phyloP scores from a whole-genome alignment of 768 basidiomycete genomes.

The Ephemerocybe angulata region DNA sequence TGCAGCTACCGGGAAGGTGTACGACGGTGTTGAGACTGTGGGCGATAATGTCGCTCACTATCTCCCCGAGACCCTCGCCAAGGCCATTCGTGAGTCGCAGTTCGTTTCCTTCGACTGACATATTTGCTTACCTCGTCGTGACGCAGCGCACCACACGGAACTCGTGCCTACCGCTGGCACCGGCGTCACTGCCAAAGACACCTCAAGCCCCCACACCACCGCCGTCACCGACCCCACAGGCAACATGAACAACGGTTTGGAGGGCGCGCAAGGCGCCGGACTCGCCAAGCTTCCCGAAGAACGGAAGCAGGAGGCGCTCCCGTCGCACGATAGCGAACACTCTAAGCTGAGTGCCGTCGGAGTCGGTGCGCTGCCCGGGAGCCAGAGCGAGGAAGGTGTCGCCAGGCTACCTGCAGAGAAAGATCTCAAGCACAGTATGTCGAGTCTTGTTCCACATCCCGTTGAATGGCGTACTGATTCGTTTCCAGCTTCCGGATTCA shows the following conservation, averaged over 20 bases:
- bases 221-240: not conserved
- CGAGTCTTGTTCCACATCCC: no score
- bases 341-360: not conserved
- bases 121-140: no score
- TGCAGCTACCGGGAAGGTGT: no score
- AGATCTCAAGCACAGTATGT: no score
- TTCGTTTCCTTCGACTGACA: no score
- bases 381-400: not conserved
- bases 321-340: not conserved
- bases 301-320: not conserved
- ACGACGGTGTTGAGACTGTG: no score
- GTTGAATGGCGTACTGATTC: no score
- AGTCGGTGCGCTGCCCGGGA: not conserved
- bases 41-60: no score
- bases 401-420: not conserved
- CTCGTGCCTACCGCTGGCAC: no score
- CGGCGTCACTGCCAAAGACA: no score
- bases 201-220: not conserved
- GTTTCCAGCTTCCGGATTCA: no score
- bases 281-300: slow-evolving; percentile 3
- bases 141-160: no score
- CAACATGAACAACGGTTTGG: not conserved
- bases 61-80: not conserved
- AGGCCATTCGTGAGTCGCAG: not conserved
- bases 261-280: not conserved